Conservation (phyloP, 106 monocot species). For the Dendrobium nobile region DNA sequence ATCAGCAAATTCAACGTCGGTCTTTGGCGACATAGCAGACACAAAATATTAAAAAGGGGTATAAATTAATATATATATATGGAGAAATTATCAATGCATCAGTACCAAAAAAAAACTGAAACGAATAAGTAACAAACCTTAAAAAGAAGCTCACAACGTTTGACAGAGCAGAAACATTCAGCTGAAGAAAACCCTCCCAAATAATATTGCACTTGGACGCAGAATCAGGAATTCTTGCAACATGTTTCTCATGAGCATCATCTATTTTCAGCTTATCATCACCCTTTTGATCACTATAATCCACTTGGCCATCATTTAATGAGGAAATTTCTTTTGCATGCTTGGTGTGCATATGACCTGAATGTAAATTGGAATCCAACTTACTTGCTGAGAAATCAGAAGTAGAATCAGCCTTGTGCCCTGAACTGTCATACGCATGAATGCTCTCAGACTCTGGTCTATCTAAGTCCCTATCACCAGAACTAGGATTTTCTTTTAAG, state of each 20-base stretch:
- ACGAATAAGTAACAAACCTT: slow-evolving; percentile 41
- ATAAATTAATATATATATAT: no score
- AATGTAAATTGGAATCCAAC: not conserved
- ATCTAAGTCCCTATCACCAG: slow-evolving; percentile 17
- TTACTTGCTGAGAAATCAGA: slow-evolving; percentile 10
- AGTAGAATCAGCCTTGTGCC: slow-evolving; percentile 15
- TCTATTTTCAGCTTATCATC: slow-evolving; percentile 25
- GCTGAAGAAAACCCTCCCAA: slow-evolving; percentile 85
- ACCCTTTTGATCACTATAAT: slow-evolving; percentile 9
- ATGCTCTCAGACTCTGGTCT: slow-evolving; percentile 16
- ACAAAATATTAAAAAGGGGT: no score
- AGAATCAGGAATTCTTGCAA: slow-evolving; percentile 7
- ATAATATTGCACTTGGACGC: slow-evolving; percentile 27
- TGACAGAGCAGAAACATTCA: slow-evolving; percentile 59
- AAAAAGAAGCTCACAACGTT: slow-evolving; percentile 56
- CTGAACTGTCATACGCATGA: slow-evolving; percentile 14
- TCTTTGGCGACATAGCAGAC: no score
- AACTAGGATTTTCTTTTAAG: slow-evolving; percentile 11
- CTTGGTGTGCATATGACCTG: not conserved
- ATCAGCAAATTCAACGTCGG: no score
- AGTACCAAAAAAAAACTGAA: slow-evolving; percentile 3
- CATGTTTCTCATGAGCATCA: slow-evolving; percentile 14
- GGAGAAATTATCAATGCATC: not conserved
- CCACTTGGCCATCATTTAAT: slow-evolving; percentile 2
- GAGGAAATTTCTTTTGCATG: slow-evolving; percentile 7